A percentile compares a stretch with the other conserved stretches of the same genome.
Evolutionary conservation across 352 stramenopile genomes (phyloP).

Genomic region (Phytophthora macrochlamydospora): DNA sequence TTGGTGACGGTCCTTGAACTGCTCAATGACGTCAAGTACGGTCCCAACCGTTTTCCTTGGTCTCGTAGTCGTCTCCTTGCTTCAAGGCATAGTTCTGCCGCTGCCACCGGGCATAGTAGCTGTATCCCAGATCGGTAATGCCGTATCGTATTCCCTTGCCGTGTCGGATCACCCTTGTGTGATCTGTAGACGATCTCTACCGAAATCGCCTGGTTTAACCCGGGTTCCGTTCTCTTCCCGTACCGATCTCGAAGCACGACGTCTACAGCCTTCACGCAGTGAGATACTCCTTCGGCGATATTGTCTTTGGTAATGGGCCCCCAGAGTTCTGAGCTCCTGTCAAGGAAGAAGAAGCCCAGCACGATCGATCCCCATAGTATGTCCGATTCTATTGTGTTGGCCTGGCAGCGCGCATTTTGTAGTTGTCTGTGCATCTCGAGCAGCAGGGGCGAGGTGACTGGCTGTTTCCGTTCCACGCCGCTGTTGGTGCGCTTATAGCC

Average conservation of each 20-base stretch:
- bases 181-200: too few species aligned
- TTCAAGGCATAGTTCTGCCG: background rate
- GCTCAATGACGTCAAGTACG: constrained; percentile 7
- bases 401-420: background rate
- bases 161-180: too few species aligned
- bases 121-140: too few species aligned
- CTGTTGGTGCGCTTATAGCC: constrained; percentile 31
- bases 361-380: constrained; percentile 17
- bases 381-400: background rate
- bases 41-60: constrained; percentile 8
- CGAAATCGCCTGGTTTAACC: too few species aligned
- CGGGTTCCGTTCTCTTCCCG: too few species aligned
- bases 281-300: background rate
- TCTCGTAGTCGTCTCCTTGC: background rate
- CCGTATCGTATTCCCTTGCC: too few species aligned
- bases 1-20: constrained; percentile 19
- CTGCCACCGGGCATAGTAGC: background rate
- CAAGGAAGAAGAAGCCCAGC: constrained; percentile 20
- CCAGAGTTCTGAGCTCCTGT: constrained; percentile 24
- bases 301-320: background rate
- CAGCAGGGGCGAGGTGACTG: constrained; percentile 27
- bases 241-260: too few species aligned
- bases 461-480: constrained; percentile 25
- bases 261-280: too few species aligned
- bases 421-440: constrained; percentile 8